phyloP scores from a whole-genome alignment of 2,329 filamentous ascomycete genomes.

The Aspergillus viridinutans region DNA sequence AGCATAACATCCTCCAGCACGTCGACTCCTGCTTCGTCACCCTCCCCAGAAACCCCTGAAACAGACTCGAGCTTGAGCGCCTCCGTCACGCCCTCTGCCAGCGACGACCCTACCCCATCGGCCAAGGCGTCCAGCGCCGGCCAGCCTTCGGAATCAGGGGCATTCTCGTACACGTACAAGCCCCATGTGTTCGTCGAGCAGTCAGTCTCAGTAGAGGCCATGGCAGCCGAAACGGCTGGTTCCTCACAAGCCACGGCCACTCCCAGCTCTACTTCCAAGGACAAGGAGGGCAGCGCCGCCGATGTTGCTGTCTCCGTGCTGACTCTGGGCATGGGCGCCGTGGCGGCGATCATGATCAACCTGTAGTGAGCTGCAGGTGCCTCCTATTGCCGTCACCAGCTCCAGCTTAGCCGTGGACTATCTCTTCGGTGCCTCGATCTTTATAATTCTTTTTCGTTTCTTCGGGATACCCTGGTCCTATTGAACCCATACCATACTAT shows the following conservation, averaged over 20 bases:
- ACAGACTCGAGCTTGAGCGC: not conserved
- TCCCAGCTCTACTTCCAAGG: constrained; percentile 11
- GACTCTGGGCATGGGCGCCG: constrained; percentile 19
- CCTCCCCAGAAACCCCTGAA: not conserved
- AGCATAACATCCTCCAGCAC: not conserved
- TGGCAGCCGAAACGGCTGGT: not conserved
- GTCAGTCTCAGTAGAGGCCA: constrained; percentile 1
- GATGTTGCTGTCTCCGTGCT: constrained; percentile 20
- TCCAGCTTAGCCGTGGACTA: not conserved
- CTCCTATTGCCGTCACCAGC: not conserved
- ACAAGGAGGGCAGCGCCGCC: constrained; percentile 11
- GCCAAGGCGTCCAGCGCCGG: not conserved
- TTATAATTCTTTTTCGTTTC: constrained; percentile 2
- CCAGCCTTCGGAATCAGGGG: not conserved
- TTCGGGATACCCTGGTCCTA: constrained; percentile 10
- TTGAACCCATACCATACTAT: constrained; percentile 1
- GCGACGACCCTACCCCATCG: not conserved
- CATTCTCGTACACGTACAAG: constrained; percentile 6
- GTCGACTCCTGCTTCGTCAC: not conserved
- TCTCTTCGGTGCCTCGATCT: not conserved
- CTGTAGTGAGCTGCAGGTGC: constrained; percentile 10
- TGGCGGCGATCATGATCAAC: constrained; percentile 22
- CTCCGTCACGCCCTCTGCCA: not conserved
- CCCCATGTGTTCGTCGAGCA: constrained; percentile 10
- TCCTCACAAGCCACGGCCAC: constrained; percentile 5